phyloP scores from a whole-genome alignment of 192 early-diverging fungal genomes.

The Rhizophagus sp. region DNA sequence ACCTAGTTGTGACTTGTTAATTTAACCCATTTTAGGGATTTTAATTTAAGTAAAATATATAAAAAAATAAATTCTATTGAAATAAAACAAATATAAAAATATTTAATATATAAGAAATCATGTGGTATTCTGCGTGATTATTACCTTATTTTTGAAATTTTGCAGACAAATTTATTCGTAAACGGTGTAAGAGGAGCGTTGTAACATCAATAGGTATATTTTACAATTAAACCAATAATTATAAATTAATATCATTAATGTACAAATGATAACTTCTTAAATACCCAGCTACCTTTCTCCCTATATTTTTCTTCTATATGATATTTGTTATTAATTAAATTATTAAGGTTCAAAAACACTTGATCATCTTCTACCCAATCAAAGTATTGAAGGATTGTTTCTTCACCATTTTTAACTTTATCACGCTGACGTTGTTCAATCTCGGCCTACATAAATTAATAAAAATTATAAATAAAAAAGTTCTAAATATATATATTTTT shows the following conservation, averaged over 20 bases:
- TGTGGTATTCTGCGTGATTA: too few relatives aligned
- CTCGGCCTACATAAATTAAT: constrained; percentile 6
- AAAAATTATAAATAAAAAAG: neutral
- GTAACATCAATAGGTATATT: too few relatives aligned
- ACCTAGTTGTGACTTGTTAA: too few relatives aligned
- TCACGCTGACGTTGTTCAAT: constrained; percentile 32
- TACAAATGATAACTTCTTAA: constrained; percentile 1
- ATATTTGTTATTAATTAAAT: constrained; percentile 14
- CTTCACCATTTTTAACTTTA: constrained; percentile 31
- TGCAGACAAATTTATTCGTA: too few relatives aligned
- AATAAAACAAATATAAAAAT: too few relatives aligned
- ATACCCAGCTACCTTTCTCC: constrained; percentile 25
- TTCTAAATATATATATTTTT: neutral
- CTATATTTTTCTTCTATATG: constrained; percentile 19
- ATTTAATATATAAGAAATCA: too few relatives aligned
- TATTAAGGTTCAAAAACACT: neutral
- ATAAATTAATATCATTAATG: neutral
- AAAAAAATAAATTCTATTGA: too few relatives aligned
- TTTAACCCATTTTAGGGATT: too few relatives aligned
- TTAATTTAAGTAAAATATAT: too few relatives aligned
- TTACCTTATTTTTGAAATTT: too few relatives aligned
- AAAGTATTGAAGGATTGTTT: constrained; percentile 8
- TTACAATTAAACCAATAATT: too few relatives aligned
- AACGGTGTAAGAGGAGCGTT: too few relatives aligned
- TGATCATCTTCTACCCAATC: constrained; percentile 9